Evolutionary conservation across 805 yeast species (phyloP), one percentile per base, ranked within the genome.

Genomic region (Barnettozyma salicaria): DNA sequence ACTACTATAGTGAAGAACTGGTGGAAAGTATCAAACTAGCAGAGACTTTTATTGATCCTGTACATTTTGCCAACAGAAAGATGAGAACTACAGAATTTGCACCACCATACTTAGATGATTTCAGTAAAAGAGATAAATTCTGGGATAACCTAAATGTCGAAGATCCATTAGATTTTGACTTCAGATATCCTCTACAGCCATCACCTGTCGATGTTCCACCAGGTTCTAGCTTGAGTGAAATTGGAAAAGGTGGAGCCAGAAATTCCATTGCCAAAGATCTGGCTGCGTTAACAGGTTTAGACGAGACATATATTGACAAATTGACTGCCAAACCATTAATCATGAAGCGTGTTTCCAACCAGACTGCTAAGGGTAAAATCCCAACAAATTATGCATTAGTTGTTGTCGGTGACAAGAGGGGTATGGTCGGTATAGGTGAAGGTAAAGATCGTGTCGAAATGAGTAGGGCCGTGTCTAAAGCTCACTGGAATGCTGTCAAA

Each of bases 361-460:
- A 87, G 70, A 90, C 97, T 2, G 78, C 87, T 27, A 85, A 86
- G 67, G 97, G 97, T 59, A 88, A 87, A 58, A 85, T 85, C 47
- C 77, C 81, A 35, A 75, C 86, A 27, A 80, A 77, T 59, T 90
- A 84, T 61, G 82, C 88, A 0, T 61, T 92, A 45, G 90, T 88
- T 11, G 83, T 88, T 25, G 96, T 84, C 12, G 98, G 98, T 32
- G 95, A 92, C 61, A 74, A 79, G 38, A 83, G 85, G 47, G 98
- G 98, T 46, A 83, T 87, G 81, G 70, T 92, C 42, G 97, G 97
- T 25, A 67, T 89, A 33, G 98, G 97, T 34, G 95, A 88, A 60
- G 98, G 97, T 44, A 86, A 85, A 56, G 90, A 92, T 43, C 70
- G 87, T 48, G 79, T 75, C 39, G 86, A 81, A 42, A 74, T 81